These are phyloP conservation scores for Pichia sp. DNA, from an alignment of 1,139 yeast genomes.

Conservation along the genomic window DNA sequence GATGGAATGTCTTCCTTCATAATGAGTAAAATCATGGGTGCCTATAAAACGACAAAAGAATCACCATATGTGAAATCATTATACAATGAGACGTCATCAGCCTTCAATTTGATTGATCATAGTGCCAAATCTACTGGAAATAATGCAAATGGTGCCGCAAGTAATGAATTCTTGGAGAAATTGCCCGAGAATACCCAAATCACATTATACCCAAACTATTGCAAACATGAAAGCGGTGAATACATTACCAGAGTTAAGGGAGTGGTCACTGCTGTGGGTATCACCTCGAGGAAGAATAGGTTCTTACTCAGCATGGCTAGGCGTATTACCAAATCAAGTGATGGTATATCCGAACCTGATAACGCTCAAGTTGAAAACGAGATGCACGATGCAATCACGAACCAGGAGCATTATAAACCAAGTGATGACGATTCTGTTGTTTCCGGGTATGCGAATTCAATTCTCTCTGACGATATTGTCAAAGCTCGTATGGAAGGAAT, in stretches of 20 bases:
- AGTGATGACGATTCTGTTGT: constrained; percentile 20
- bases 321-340: constrained; percentile 48
- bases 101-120: not conserved
- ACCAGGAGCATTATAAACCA: constrained; percentile 19
- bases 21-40: constrained; percentile 20
- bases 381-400: constrained; percentile 24
- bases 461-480: constrained; percentile 33
- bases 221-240: constrained; percentile 17
- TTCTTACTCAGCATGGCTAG: constrained; percentile 62
- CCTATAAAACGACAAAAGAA: constrained; percentile 24
- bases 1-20: constrained; percentile 18
- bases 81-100: constrained; percentile 9
- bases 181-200: constrained; percentile 25
- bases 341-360: constrained; percentile 21
- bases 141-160: constrained; percentile 3
- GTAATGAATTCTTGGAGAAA: constrained; percentile 1
- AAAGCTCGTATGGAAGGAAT: constrained; percentile 53
- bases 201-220: constrained; percentile 20
- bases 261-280: constrained; percentile 65
- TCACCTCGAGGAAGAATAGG: constrained; percentile 62
- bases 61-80: constrained; percentile 20
- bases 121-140: not conserved
- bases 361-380: constrained; percentile 31
- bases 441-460: constrained; percentile 7
- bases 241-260: constrained; percentile 63